Conservation (phyloP, 352 stramenopile species). For the Phytophthora cryptogea region DNA sequence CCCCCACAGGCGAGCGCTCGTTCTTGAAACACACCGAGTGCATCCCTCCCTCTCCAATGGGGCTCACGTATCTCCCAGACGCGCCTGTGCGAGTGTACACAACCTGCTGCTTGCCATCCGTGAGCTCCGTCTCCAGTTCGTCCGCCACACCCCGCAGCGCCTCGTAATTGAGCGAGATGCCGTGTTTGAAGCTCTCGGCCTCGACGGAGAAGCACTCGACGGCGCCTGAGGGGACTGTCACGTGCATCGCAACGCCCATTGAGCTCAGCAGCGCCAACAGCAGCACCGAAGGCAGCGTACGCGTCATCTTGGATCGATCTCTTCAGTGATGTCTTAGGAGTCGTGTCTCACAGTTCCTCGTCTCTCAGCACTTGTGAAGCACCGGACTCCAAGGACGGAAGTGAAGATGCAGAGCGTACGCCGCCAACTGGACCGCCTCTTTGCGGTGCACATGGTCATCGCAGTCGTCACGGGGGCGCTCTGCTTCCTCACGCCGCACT, state of each 20-base stretch:
- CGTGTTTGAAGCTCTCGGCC: conserved; percentile 73
- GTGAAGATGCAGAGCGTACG: conserved; percentile 59
- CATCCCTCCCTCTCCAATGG: conserved; percentile 56
- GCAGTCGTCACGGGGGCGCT: conserved; percentile 65
- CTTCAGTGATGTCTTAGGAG: conserved; percentile 3
- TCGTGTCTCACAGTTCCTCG: background rate
- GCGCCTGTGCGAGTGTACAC: conserved; percentile 62
- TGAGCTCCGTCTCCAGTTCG: conserved; percentile 67
- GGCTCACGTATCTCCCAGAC: conserved; percentile 58
- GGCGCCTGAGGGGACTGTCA: conserved; percentile 43
- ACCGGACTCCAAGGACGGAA: background rate
- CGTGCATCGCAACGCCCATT: conserved; percentile 44
- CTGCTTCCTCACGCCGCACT: conserved; percentile 83
- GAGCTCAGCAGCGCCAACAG: conserved; percentile 24
- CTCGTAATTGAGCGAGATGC: conserved; percentile 89
- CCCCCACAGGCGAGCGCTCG: conserved; percentile 52
- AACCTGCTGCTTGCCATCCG: conserved; percentile 55
- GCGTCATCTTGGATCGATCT: conserved; percentile 10
- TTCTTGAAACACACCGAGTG: conserved; percentile 86
- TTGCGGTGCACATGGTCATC: conserved; percentile 75
- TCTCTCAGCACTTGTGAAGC: conserved; percentile 2
- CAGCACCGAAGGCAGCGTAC: conserved; percentile 8
- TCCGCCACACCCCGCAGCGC: conserved; percentile 74
- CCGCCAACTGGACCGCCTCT: conserved; percentile 81
- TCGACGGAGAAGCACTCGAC: conserved; percentile 81